Base-by-base conservation (phyloP, 2,329 filamentous ascomycete genomes). In the Fusarium sp. region DNA sequence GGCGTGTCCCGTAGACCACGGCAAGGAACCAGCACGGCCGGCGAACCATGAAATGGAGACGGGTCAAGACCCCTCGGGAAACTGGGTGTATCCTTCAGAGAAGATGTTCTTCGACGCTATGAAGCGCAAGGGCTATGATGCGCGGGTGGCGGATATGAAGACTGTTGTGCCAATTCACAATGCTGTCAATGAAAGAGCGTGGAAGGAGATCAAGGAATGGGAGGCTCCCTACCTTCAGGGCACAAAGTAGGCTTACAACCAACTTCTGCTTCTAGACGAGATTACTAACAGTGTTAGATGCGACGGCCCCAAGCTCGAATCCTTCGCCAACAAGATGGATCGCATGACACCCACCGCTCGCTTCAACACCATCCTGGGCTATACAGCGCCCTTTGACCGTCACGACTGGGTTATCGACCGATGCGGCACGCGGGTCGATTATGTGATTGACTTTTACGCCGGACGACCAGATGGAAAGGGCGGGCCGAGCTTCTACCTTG, bases 101-200 rank as follows among this genome's bases (percentile, higher is more conserved):
- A 92, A 93, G 76, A 97, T 98, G 90, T 99, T 99, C 85, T 98
- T 98, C 82, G 93, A 97, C 47, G 96, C 96, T 44, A 95, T 99
- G 89, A 89, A 92, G 84, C 91, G 95, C 77, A 99, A 99, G 81
- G 92, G 91, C 43, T 91, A 94, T 82, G 88, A 90, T 64, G 90
- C 88, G 31, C 83, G 85, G 15, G 88, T 88, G 1, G 83, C 86
- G 7, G 94, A 97, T 80, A 98, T 98, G 91, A 91, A 88, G 75
- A 92, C 92, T 34, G 94, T 98, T 34, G 94, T 98, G 56, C 96
- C 94, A 4, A 98, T 98, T 75, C 96, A 99, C 82, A 99, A 99
- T 78, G 96, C 96, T 44, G 96, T 99, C 67, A 99, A 99, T 81
- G 96, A 99, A 86, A 87, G 93, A 42, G 96, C 96, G 1, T 99